Base-by-base conservation (phyloP, 768 basidiomycete species). In the Flagelloscypha sp. region DNA sequence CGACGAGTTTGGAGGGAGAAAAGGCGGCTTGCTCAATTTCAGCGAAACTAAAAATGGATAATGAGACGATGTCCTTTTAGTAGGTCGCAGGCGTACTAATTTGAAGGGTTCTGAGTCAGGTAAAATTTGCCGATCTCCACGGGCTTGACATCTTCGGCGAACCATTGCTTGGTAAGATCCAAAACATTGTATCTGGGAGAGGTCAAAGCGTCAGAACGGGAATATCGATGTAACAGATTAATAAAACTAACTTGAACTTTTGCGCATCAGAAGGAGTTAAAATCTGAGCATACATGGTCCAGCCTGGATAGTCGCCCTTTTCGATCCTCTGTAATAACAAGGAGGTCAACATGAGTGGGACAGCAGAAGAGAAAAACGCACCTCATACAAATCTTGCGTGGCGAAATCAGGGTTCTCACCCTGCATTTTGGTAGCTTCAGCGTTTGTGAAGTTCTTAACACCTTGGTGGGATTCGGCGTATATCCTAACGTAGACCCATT, bases 281-380 rank as follows among this genome's bases (percentile, higher is more conserved):
- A 16, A 60, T 63, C 55, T 76, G 75, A 9, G 74, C 68, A 43
- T 70, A 74, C 12, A 77, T 46, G 33, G 74, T 74, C 68, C 70
- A 77, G 43, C 67, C 65, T 17, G 76, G 74, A 56, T 61, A 74
- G 6, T 65, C 54, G 9, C 65, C 65, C 19, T 61, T 59, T 41
- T 70, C 68, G 43, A 79, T 77, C 12, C n/a, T n/a, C n/a, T n/a
- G n/a, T n/a, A n/a, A n/a, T n/a, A n/a, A n/a, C n/a, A n/a, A n/a
- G n/a, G n/a, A n/a, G n/a, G n/a, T n/a, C n/a, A n/a, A n/a, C n/a
- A n/a, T n/a, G n/a, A n/a, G n/a, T n/a, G n/a, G n/a, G n/a, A n/a
- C n/a, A n/a, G n/a, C n/a, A n/a, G n/a, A n/a, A n/a, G n/a, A n/a
- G n/a, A n/a, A n/a, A n/a, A n/a, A n/a, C n/a, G n/a, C n/a, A 74